phyloP scores from a whole-genome alignment of 2,329 filamentous ascomycete species.

The Zymoseptoria passerinii region DNA sequence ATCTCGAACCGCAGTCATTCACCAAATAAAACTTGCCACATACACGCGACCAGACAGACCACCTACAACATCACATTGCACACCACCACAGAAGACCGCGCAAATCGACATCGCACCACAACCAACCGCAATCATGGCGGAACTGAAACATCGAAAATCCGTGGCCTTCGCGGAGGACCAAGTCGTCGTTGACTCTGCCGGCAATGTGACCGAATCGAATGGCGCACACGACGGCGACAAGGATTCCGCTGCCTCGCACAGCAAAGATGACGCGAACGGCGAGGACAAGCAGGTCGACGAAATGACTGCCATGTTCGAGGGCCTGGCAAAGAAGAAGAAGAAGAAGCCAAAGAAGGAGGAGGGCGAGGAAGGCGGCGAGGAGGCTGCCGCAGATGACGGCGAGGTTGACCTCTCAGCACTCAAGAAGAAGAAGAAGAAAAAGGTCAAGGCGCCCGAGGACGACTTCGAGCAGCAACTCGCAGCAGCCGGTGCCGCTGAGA shows the following conservation, averaged over 20 bases:
- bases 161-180: slow-evolving; percentile 87
- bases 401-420: slow-evolving; percentile 59
- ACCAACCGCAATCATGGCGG: slow-evolving; percentile 44
- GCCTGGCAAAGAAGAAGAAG: slow-evolving; percentile 56
- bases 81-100: not conserved
- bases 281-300: slow-evolving; percentile 28
- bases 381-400: slow-evolving; percentile 48
- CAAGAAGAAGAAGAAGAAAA: slow-evolving; percentile 73
- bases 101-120: slow-evolving; percentile 1
- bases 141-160: slow-evolving; percentile 69
- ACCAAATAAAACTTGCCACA: not conserved
- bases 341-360: slow-evolving; percentile 48
- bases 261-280: slow-evolving; percentile 27
- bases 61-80: not conserved
- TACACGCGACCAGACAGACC: not conserved
- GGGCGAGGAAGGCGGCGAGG: slow-evolving; percentile 32
- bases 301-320: slow-evolving; percentile 31
- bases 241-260: slow-evolving; percentile 73
- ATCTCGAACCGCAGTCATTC: not conserved
- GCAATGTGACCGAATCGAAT: slow-evolving; percentile 69
- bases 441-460: slow-evolving; percentile 49
- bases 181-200: slow-evolving; percentile 81
- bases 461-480: slow-evolving; percentile 63
- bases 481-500: slow-evolving; percentile 50
- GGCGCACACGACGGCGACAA: slow-evolving; percentile 60